phyloP scores from a whole-genome alignment of 2,329 filamentous ascomycete genomes.

The Didymella sp. region DNA sequence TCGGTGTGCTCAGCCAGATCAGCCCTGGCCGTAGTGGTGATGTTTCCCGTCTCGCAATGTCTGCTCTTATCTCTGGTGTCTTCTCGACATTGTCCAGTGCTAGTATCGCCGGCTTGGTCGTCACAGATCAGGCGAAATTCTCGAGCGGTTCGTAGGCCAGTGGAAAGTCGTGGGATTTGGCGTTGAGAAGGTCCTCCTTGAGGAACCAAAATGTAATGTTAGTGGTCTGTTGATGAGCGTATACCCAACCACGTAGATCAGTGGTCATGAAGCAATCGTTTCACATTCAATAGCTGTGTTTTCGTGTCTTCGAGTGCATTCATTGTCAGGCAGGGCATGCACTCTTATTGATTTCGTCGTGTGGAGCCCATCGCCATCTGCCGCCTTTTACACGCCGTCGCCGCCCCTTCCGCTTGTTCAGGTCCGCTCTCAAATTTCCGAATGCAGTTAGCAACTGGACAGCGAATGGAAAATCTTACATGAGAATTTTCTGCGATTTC shows the following conservation, averaged over 20 bases:
- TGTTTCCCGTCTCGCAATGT: slow-evolving; percentile 76
- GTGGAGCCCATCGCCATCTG: slow-evolving; percentile 16
- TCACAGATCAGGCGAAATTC: slow-evolving; percentile 43
- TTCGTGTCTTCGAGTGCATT: neutral
- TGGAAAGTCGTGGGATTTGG: slow-evolving; percentile 6
- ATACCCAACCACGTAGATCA: slow-evolving; percentile 20
- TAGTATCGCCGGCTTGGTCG: slow-evolving; percentile 64
- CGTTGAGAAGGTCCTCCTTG: slow-evolving; percentile 5
- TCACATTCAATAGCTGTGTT: neutral
- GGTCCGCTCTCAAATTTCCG: slow-evolving; percentile 14
- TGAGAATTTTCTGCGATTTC: slow-evolving; percentile 14
- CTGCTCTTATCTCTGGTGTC: slow-evolving; percentile 78
- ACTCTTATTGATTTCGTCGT: slow-evolving; percentile 12
- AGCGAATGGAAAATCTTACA: slow-evolving; percentile 13
- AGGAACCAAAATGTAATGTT: slow-evolving; percentile 20
- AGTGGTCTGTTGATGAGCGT: slow-evolving; percentile 18
- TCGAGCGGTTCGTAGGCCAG: slow-evolving; percentile 26
- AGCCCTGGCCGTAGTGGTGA: slow-evolving; percentile 76
- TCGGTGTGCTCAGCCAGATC: slow-evolving; percentile 84
- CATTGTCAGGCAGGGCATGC: slow-evolving; percentile 2
- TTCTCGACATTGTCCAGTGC: slow-evolving; percentile 81
- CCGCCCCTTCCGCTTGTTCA: slow-evolving; percentile 12
- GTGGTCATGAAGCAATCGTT: slow-evolving; percentile 12
- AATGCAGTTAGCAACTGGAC: slow-evolving; percentile 13
- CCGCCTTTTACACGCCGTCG: slow-evolving; percentile 18